Evolutionary conservation across 2,329 filamentous ascomycete species (phyloP).

Genomic region (Penicillium expansum): DNA sequence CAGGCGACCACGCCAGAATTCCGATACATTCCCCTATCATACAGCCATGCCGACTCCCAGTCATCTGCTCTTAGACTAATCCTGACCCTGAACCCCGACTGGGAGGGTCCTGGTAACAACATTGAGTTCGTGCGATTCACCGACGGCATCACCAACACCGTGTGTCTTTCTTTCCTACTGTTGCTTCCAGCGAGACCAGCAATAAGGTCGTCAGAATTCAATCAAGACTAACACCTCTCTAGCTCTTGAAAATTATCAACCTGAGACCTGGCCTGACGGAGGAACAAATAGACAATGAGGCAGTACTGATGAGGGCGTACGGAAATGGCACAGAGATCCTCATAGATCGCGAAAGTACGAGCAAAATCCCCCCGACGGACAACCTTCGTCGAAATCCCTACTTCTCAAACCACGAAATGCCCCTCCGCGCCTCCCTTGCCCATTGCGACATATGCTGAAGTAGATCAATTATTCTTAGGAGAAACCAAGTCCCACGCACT

Average conservation of each 20-base stretch:
- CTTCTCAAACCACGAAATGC: background rate
- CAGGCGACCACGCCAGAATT: constrained; percentile 22
- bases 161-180: constrained; percentile 40
- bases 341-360: constrained; percentile 89
- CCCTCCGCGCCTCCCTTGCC: constrained; percentile 22
- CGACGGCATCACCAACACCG: constrained; percentile 96
- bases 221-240: constrained; percentile 7
- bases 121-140: constrained; percentile 90
- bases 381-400: background rate
- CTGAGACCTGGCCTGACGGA: constrained; percentile 63
- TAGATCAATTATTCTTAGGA: constrained; percentile 43
- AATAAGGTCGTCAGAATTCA: background rate
- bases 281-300: constrained; percentile 76
- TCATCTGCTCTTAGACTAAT: constrained; percentile 77
- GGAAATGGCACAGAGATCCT: constrained; percentile 90
- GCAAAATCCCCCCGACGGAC: constrained; percentile 8
- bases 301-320: constrained; percentile 87
- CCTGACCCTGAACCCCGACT: constrained; percentile 75
- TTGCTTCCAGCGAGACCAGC: background rate
- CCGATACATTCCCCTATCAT: constrained; percentile 68
- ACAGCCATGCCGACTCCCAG: constrained; percentile 73
- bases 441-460: constrained; percentile 37
- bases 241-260: constrained; percentile 53
- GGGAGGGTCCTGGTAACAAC: constrained; percentile 69
- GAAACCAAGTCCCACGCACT: constrained; percentile 73